These are phyloP conservation scores for Moringa oleifera DNA, from an alignment of 345 rosid species.

Conservation along the genomic window DNA sequence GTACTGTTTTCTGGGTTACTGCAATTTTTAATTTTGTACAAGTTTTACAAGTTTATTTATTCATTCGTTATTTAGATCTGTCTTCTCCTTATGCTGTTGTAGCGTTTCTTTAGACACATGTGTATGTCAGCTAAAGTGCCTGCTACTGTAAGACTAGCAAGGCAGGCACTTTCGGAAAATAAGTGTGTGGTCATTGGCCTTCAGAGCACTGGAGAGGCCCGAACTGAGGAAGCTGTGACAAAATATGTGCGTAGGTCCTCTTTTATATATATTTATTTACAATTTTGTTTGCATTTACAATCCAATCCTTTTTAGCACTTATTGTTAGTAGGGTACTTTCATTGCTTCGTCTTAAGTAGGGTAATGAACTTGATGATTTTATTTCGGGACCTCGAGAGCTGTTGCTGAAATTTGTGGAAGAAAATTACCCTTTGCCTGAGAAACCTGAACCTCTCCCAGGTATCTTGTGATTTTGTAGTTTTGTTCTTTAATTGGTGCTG, in stretches of 20 bases:
- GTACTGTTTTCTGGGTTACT: conserved; percentile 27
- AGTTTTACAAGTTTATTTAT: background rate
- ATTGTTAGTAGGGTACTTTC: conserved; percentile 10
- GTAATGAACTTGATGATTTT: conserved; percentile 97
- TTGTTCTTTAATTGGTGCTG: conserved; percentile 12
- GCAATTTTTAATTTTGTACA: conserved; percentile 1
- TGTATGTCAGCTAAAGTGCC: conserved; percentile 99
- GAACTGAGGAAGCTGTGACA: conserved; percentile 97
- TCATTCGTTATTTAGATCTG: conserved; percentile 10
- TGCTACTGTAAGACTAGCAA: conserved; percentile 76
- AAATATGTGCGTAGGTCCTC: conserved; percentile 69
- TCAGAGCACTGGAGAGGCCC: conserved; percentile 99
- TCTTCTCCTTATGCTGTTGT: conserved; percentile 24
- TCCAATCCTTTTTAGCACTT: conserved; percentile 1
- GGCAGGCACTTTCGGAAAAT: conserved; percentile 62
- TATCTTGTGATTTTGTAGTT: conserved; percentile 18
- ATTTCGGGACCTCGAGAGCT: conserved; percentile 98
- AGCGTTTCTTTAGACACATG: conserved; percentile 98
- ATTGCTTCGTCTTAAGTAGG: conserved; percentile 36
- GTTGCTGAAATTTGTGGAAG: conserved; percentile 94
- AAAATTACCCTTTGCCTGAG: conserved; percentile 93
- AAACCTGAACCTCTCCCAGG: conserved; percentile 90
- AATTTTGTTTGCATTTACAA: conserved; percentile 1
- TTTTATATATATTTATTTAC: conserved; percentile 5
- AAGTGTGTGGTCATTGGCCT: conserved; percentile 98